phyloP scores from a whole-genome alignment of 2,329 filamentous ascomycete genomes.

The Albophoma yamanashiensis region DNA sequence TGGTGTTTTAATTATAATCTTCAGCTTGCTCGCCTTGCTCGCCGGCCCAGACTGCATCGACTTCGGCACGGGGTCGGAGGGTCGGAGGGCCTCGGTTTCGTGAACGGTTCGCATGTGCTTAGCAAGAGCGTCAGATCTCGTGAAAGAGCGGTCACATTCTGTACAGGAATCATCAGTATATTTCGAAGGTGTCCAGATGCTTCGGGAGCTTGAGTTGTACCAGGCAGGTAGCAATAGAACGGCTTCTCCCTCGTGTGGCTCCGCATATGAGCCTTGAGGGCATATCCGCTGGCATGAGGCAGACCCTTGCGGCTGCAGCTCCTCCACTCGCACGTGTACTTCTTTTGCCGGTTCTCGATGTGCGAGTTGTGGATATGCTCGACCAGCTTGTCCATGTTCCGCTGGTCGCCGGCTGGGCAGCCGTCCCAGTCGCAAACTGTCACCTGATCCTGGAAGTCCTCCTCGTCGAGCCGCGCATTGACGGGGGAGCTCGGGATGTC shows the following conservation, averaged over 20 bases:
- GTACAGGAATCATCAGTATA: background rate
- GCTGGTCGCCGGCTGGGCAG: constrained; percentile 58
- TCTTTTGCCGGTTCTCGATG: constrained; percentile 87
- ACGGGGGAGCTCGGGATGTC: constrained; percentile 65
- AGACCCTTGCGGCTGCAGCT: constrained; percentile 83
- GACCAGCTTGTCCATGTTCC: constrained; percentile 73
- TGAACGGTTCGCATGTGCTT: constrained; percentile 99
- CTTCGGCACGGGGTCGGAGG: constrained; percentile 64
- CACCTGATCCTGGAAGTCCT: constrained; percentile 67
- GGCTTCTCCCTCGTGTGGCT: constrained; percentile 98
- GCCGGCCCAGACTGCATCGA: constrained; percentile 42
- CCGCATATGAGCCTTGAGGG: constrained; percentile 91
- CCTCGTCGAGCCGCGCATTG: constrained; percentile 59
- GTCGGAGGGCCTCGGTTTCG: constrained; percentile 87
- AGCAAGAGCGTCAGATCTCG: constrained; percentile 84
- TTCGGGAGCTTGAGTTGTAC: constrained; percentile 36
- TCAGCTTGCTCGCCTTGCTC: constrained; percentile 42
- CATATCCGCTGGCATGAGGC: constrained; percentile 90
- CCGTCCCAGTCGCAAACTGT: constrained; percentile 71
- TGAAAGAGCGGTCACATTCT: constrained; percentile 98
- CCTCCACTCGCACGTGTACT: constrained; percentile 96
- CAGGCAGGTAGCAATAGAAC: constrained; percentile 90
- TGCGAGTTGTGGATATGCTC: constrained; percentile 86
- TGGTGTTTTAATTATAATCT: constrained; percentile 53
- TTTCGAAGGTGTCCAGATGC: background rate